Evolutionary conservation across 2,329 filamentous ascomycete genomes (phyloP).

Genomic region (Aureobasidium uvarum): DNA sequence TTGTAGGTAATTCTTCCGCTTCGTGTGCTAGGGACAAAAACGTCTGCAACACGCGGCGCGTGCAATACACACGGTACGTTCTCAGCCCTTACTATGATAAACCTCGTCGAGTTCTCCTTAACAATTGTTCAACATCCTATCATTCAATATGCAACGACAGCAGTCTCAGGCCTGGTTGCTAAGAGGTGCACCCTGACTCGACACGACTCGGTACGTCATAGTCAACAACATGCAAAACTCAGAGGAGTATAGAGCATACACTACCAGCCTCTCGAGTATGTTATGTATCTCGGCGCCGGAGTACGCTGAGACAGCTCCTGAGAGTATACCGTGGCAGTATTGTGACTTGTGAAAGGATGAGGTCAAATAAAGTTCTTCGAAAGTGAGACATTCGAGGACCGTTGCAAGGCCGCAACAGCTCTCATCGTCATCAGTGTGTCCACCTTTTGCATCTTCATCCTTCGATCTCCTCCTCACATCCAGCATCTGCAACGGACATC

Average conservation of each 20-base stretch:
- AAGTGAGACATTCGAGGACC: constrained; percentile 9
- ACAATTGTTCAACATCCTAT: no score
- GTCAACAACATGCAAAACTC: not conserved
- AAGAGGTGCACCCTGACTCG: not conserved
- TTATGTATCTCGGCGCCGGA: no score
- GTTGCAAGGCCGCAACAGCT: not conserved
- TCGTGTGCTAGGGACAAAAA: no score
- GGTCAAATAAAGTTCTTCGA: not conserved
- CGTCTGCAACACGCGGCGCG: no score
- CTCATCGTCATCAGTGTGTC: not conserved
- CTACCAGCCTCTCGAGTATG: not conserved
- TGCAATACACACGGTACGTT: not conserved
- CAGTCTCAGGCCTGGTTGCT: not conserved
- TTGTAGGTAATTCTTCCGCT: no score
- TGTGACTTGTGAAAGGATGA: not conserved
- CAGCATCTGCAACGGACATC: not conserved
- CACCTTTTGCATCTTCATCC: not conserved
- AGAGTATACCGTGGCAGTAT: not conserved
- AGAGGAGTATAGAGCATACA: not conserved
- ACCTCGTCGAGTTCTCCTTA: not conserved
- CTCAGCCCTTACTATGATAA: not conserved
- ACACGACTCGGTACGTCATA: not conserved
- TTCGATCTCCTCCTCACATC: not conserved
- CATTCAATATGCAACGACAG: not conserved
- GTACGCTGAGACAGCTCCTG: not conserved